These are phyloP conservation scores for Fraxinus quadrangulata DNA, from an alignment of 257 asterid species.

Conservation along the genomic window DNA sequence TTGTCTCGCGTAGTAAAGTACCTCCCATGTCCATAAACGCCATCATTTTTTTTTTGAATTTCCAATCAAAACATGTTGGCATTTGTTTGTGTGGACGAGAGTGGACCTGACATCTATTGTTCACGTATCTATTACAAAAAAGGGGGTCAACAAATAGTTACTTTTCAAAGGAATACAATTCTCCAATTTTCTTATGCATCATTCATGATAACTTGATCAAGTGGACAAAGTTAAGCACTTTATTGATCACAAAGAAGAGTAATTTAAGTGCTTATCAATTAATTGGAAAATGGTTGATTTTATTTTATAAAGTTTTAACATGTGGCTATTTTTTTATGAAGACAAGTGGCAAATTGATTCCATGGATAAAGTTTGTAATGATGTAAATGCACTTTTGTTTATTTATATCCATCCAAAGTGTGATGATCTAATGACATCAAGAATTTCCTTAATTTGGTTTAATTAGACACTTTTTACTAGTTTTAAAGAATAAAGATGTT, in stretches of 20 bases:
- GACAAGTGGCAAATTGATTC: background rate
- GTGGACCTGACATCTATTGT: no score
- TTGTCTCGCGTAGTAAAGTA: no score
- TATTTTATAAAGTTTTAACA: background rate
- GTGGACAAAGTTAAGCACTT: background rate
- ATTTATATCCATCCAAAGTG: background rate
- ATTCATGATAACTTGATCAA: constrained; percentile 28
- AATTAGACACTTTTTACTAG: background rate
- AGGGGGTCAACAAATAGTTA: constrained; percentile 4
- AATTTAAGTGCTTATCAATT: background rate
- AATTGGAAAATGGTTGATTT: background rate
- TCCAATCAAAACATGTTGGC: no score
- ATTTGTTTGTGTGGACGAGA: no score
- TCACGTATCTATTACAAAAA: no score
- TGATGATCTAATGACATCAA: background rate
- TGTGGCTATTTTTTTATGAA: background rate
- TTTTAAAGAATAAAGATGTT: background rate
- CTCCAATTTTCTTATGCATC: constrained; percentile 15
- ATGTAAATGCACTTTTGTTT: background rate
- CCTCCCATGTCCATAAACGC: no score
- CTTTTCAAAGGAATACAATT: constrained; percentile 19
- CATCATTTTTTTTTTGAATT: no score
- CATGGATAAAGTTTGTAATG: background rate
- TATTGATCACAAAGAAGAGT: background rate
- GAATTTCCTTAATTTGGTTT: background rate